Conservation (phyloP, 345 rosid species). For the Anacardium occidentale region DNA sequence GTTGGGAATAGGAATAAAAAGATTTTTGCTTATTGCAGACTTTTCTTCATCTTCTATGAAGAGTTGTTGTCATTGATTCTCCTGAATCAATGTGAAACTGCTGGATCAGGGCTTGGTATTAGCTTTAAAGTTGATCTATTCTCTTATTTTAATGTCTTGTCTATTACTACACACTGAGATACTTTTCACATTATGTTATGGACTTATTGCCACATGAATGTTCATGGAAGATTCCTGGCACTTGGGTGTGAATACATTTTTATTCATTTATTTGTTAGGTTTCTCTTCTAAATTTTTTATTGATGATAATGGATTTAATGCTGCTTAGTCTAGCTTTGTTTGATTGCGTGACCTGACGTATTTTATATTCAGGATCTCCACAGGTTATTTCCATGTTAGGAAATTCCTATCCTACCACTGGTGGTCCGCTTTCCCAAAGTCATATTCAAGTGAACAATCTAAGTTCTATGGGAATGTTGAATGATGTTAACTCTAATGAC, state of each 20-base stretch:
- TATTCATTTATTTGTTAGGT: background rate
- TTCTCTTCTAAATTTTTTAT: background rate
- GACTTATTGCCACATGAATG: background rate
- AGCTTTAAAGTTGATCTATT: background rate
- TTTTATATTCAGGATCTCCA: slow-evolving; percentile 72
- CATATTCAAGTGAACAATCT: slow-evolving; percentile 88
- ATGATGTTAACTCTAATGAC: slow-evolving; percentile 72
- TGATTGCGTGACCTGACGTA: slow-evolving; percentile 20
- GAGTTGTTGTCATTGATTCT: background rate
- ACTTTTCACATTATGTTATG: background rate
- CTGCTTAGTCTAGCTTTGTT: slow-evolving; percentile 10
- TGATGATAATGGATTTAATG: background rate
- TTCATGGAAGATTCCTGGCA: background rate
- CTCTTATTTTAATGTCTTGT: too few species aligned
- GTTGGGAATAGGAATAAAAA: background rate
- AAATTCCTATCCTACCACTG: slow-evolving; percentile 68
- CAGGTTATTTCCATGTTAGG: slow-evolving; percentile 88
- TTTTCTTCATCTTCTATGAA: background rate
- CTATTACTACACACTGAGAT: background rate
- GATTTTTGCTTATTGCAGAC: slow-evolving; percentile 1
- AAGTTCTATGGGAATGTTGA: slow-evolving; percentile 84
- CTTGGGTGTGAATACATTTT: background rate
- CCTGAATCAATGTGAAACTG: background rate
- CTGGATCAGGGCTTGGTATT: background rate
- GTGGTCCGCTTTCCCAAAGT: slow-evolving; percentile 83